Evolutionary conservation across 768 basidiomycete genomes (phyloP).

Genomic region (Daedalea quercina): DNA sequence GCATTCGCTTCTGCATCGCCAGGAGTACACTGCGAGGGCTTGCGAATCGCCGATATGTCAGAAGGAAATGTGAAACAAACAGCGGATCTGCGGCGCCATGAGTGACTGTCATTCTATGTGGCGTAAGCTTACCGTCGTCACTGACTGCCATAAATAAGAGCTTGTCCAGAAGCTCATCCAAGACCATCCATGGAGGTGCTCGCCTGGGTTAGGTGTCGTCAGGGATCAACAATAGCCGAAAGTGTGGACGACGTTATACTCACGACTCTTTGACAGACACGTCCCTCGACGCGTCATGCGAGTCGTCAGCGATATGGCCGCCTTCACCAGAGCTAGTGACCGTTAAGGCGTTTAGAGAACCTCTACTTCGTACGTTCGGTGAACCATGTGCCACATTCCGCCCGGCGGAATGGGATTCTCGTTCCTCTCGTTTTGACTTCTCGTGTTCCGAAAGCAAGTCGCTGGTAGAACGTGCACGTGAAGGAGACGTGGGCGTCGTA

Average conservation of each 20-base stretch:
- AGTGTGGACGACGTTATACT: conserved; percentile 20
- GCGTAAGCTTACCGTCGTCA: conserved; percentile 57
- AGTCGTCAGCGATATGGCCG: background rate
- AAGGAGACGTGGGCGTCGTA: conserved; percentile 39
- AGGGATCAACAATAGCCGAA: background rate
- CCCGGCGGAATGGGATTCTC: conserved; percentile 7
- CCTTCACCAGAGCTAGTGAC: background rate
- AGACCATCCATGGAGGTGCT: conserved; percentile 63
- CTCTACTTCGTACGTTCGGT: background rate
- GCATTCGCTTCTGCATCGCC: conserved; percentile 84
- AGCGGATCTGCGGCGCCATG: conserved; percentile 48
- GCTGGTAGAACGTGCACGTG: conserved; percentile 48
- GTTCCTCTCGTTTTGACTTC: conserved; percentile 17
- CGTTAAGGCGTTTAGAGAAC: conserved; percentile 1
- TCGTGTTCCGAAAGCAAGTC: conserved; percentile 40
- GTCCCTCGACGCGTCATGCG: conserved; percentile 10
- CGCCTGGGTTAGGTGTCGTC: conserved; percentile 26
- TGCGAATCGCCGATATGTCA: conserved; percentile 80
- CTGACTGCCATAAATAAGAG: conserved; percentile 77
- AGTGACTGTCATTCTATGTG: conserved; percentile 2
- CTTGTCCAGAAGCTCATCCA: conserved; percentile 79
- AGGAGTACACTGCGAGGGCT: conserved; percentile 74
- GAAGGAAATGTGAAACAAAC: conserved; percentile 73
- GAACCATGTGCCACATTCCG: background rate
- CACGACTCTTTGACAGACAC: conserved; percentile 42